Percentiles rank a stretch among this genome's conserved stretches.
These are phyloP conservation scores for Tanacetum coccineum DNA, from an alignment of 129 eudicot species.

Conservation along the genomic window DNA sequence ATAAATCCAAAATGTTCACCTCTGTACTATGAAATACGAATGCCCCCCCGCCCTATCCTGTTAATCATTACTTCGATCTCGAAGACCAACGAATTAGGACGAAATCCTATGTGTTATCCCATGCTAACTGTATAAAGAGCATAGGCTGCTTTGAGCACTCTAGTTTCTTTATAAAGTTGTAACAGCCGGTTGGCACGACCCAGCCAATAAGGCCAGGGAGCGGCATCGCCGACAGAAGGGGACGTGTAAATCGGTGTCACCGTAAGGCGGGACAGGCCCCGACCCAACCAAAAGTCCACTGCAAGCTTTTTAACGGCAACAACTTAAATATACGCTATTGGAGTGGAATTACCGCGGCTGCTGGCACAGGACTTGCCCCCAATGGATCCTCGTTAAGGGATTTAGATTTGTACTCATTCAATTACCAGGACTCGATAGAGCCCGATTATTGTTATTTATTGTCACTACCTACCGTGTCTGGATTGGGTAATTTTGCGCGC, in stretches of 20 bases:
- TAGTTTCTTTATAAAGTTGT: constrained; percentile 44
- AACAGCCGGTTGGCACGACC: constrained; percentile 53
- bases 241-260: too few relatives aligned
- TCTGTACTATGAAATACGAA: not conserved
- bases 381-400: constrained; percentile 1
- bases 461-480: not conserved
- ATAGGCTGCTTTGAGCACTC: too few relatives aligned
- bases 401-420: not conserved
- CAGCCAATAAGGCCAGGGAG: too few relatives aligned
- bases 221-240: too few relatives aligned
- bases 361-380: not conserved
- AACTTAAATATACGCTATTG: constrained; percentile 1
- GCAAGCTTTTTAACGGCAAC: constrained; percentile 2
- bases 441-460: not conserved
- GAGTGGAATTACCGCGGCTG: not conserved
- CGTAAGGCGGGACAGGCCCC: too few relatives aligned
- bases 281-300: not conserved
- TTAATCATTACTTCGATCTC: not conserved
- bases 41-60: not conserved
- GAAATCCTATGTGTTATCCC: too few relatives aligned
- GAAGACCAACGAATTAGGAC: not conserved
- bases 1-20: constrained; percentile 42
- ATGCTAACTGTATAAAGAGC: too few relatives aligned
- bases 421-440: not conserved
- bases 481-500: constrained; percentile 4